Evolutionary conservation across 2,329 filamentous ascomycete genomes (phyloP), one percentile per base, ranked within the genome.

Genomic region (Neofusicoccum sp.): DNA sequence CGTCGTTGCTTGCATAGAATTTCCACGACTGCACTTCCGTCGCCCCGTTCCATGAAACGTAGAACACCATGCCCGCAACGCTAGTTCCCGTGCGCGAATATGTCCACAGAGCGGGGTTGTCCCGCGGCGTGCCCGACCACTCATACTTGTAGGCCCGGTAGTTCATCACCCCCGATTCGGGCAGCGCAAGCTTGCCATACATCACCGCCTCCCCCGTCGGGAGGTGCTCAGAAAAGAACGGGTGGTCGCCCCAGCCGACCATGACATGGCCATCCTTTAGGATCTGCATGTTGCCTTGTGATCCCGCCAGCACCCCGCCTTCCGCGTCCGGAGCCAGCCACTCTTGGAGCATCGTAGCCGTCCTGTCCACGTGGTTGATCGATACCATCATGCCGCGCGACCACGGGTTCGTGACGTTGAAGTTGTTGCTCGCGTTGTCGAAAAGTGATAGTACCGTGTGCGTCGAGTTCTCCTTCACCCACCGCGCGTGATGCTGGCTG

Each of bases 101-200:
- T 8, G 61, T 63, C 61, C 41, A 65, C 14, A 67, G 47, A 4
- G 65, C 44, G 34, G 65, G 66, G 31, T 45, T 56, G 16, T 56
- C 62, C 11, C 56, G 43, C 7, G 66, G 66, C 33, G 44, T 62
- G 0, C 81, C 83, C 3, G 78, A 77, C 83, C 85, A 88, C 61
- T 80, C 75, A 66, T 78, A 81, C 68, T 83, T 84, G 71, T 82
- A 83, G 2, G 79, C 80, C 36, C 85, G 80, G 67, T 87, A 88
- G 59, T 81, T 84, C 68, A 82, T 79, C 2, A 83, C 79, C 3
- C 70, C 48, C 71, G 74, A 58, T 12, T 65, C 49, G 31, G 65
- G 63, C 1, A 41, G 47, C 50, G 67, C 78, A 68, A 85, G 75
- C 67, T 83, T 82, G 5, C 75, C 78, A 64, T 87, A 82, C 76